These are phyloP conservation scores for Dactylellina parvicollis DNA, from an alignment of 2,329 filamentous ascomycete genomes.

Conservation along the genomic window DNA sequence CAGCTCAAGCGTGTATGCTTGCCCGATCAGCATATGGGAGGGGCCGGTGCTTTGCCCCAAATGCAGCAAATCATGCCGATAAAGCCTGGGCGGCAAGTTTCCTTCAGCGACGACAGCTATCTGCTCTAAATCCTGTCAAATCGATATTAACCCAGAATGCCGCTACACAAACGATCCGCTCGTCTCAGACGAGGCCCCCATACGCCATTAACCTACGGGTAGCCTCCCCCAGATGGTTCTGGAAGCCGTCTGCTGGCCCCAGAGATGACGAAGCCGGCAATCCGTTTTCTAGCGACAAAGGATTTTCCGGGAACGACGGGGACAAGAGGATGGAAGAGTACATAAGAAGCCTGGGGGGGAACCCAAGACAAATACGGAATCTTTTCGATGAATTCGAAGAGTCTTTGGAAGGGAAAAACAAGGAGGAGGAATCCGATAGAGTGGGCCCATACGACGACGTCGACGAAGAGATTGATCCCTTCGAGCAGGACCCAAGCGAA, in stretches of 20 bases:
- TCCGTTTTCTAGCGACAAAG: slow-evolving; percentile 12
- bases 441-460: slow-evolving; percentile 41
- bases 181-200: neutral
- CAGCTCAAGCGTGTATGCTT: slow-evolving; percentile 39
- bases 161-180: neutral
- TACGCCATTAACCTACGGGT: neutral
- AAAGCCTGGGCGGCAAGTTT: slow-evolving; percentile 7
- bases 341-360: slow-evolving; percentile 34
- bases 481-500: slow-evolving; percentile 39
- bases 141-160: slow-evolving; percentile 2
- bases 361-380: slow-evolving; percentile 36
- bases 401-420: slow-evolving; percentile 25
- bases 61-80: slow-evolving; percentile 21
- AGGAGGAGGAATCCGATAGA: neutral
- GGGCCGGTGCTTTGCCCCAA: slow-evolving; percentile 44
- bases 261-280: slow-evolving; percentile 19
- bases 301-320: too few species aligned
- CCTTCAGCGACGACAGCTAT: slow-evolving; percentile 3
- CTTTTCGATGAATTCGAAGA: slow-evolving; percentile 35
- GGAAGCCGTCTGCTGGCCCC: slow-evolving; percentile 1
- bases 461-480: slow-evolving; percentile 49
- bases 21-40: slow-evolving; percentile 33
- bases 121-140: neutral
- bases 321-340: slow-evolving; percentile 25
- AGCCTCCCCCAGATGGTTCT: slow-evolving; percentile 15